phyloP scores from a whole-genome alignment of 345 rosid genomes.

The Moricandia moricandioides region DNA sequence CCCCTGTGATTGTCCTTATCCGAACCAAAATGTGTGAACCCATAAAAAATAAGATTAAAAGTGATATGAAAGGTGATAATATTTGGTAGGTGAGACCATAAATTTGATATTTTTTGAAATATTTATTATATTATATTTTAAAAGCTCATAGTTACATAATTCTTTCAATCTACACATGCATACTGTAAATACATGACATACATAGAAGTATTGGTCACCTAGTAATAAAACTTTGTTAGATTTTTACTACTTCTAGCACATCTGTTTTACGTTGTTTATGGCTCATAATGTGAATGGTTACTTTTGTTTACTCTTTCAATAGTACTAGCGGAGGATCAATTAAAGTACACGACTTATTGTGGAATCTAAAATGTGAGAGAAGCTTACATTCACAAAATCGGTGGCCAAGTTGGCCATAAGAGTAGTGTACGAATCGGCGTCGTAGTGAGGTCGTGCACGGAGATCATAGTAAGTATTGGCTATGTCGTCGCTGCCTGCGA shows the following conservation, averaged over 20 bases:
- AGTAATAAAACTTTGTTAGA: background rate
- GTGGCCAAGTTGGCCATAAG: slow-evolving; percentile 48
- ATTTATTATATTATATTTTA: background rate
- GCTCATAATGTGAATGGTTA: background rate
- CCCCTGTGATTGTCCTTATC: background rate
- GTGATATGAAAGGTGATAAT: background rate
- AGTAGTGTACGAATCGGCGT: slow-evolving; percentile 42
- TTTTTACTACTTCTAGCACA: background rate
- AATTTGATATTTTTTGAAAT: background rate
- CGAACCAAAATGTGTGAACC: background rate
- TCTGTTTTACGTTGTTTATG: background rate
- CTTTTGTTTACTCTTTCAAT: background rate
- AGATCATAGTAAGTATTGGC: slow-evolving; percentile 50
- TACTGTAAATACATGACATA: background rate
- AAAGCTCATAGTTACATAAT: background rate
- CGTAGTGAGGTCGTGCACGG: slow-evolving; percentile 43
- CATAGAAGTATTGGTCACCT: background rate
- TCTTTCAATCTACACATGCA: background rate
- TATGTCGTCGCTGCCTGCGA: slow-evolving; percentile 60
- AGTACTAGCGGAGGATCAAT: background rate
- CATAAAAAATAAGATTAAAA: background rate
- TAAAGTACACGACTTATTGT: background rate
- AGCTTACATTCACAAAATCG: slow-evolving; percentile 43
- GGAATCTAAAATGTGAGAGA: background rate
- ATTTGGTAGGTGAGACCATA: background rate